Evolutionary conservation across 208 protist genomes (phyloP).

Genomic region (Trypanosoma caninum): DNA sequence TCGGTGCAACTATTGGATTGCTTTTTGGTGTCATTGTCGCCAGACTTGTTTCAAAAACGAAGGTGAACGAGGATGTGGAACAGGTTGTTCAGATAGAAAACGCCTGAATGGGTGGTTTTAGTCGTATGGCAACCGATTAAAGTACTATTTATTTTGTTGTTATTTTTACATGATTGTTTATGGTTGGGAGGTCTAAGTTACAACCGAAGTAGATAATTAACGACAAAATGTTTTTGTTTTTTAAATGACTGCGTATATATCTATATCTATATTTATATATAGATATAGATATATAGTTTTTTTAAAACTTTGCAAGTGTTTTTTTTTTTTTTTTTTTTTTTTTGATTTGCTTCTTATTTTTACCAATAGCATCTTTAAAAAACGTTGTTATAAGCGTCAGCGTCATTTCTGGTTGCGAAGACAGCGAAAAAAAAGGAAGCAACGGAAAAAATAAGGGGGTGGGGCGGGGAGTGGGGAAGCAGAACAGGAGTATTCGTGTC

Average conservation of each 20-base stretch:
- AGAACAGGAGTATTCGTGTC: neutral
- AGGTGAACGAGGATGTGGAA: conserved; percentile 12
- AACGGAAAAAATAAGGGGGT: neutral
- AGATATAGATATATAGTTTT: neutral
- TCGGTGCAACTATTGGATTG: conserved; percentile 4
- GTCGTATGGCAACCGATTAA: too few species aligned
- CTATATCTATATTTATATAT: conserved; percentile 19
- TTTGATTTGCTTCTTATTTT: conserved; percentile 18
- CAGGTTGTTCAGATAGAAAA: too few species aligned
- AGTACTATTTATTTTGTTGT: too few species aligned
- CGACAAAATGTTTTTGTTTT: neutral
- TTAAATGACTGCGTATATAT: conserved; percentile 1
- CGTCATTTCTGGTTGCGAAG: too few species aligned
- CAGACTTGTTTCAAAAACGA: neutral
- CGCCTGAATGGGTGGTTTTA: too few species aligned
- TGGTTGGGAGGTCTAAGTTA: too few species aligned
- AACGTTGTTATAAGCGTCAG: too few species aligned
- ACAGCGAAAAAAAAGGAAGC: too few species aligned
- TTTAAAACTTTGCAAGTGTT: conserved; percentile 8
- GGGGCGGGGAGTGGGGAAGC: neutral
- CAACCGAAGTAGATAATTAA: neutral
- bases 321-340: conserved; percentile 8
- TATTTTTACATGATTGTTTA: too few species aligned
- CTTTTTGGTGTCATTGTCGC: conserved; percentile 18
- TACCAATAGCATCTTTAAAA: neutral